Conservation (phyloP, 768 basidiomycete species). For the Paxillus ammoniavirescens region DNA sequence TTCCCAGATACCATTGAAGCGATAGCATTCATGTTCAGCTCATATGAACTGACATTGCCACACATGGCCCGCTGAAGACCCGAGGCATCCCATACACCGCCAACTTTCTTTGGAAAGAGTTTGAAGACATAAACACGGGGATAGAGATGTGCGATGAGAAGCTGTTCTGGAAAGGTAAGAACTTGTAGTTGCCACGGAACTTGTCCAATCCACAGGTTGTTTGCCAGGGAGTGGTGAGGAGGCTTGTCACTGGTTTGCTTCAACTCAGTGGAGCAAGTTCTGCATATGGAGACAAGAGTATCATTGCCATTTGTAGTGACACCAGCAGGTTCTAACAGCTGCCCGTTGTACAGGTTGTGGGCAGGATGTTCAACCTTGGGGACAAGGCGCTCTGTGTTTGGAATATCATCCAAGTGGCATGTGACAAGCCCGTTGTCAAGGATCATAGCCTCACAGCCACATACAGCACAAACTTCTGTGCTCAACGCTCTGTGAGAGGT, state of each 20-base stretch:
- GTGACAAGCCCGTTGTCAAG: too few species aligned
- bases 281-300: too few species aligned
- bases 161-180: constrained; percentile 37
- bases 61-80: constrained; percentile 20
- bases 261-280: too few species aligned
- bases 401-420: neutral
- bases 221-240: constrained; percentile 26
- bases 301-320: too few species aligned
- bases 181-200: constrained; percentile 24
- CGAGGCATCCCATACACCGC: too few species aligned
- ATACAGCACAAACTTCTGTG: neutral
- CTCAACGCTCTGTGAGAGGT: neutral
- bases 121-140: too few species aligned
- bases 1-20: constrained; percentile 32
- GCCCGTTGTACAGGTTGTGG: too few species aligned
- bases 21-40: constrained; percentile 27
- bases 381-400: neutral
- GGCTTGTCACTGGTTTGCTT: neutral
- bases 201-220: constrained; percentile 39
- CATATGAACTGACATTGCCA: constrained; percentile 36
- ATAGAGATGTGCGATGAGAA: constrained; percentile 33
- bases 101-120: too few species aligned
- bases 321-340: too few species aligned
- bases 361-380: too few species aligned
- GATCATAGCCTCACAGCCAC: neutral